Evolutionary conservation across 1,139 yeast genomes (phyloP), one percentile per base, ranked within the genome.

Genomic region (Scheffersomyces illinoinensis): DNA sequence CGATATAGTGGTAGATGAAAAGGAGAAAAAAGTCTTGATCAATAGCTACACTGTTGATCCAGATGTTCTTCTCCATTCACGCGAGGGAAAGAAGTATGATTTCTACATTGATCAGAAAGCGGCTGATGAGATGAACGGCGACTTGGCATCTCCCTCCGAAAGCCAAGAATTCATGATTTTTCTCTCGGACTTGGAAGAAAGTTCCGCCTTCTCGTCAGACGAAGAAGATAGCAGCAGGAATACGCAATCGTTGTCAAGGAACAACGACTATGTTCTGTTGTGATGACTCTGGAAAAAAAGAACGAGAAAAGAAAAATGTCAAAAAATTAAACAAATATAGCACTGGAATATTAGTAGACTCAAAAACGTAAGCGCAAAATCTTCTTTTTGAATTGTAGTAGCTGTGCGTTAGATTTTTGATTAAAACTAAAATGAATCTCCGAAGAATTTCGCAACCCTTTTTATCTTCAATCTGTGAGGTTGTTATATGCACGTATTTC

Each of bases 31-130:
- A 68, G 63, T 53, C 53, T 64, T 69, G 53, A 69, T 72, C 61
- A 78, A 67, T 60, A 79, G 74, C 68, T 82, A 67, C 67, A 78
- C 73, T 20, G 81, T 73, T 57, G 78, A 63, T 47, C 79, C 81
- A 1, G 59, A 59, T 19, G 20, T 57, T 5, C 66, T 77, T 46
- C 71, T 76, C 56, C 67, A 61, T 2, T 56, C 58, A 8, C 57
- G 64, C 20, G 62, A 63, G 53, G 64, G 66, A n/a, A 72, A 73
- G 10, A 67, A 70, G 57, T 74, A 74, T 57, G 76, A 73, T 51
- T 61, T 67, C 21, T 76, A 73, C 56, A 69, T 76, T 19, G 79
- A 75, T 59, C 62, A 59, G 2, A 58, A 53, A 17, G 60, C 61
- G 12, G 58, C 54, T 12, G 54, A 43, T 8, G 19, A 33, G 20